Conservation (phyloP, 2,329 filamentous ascomycete genomes). For the Fusarium floridanum region DNA sequence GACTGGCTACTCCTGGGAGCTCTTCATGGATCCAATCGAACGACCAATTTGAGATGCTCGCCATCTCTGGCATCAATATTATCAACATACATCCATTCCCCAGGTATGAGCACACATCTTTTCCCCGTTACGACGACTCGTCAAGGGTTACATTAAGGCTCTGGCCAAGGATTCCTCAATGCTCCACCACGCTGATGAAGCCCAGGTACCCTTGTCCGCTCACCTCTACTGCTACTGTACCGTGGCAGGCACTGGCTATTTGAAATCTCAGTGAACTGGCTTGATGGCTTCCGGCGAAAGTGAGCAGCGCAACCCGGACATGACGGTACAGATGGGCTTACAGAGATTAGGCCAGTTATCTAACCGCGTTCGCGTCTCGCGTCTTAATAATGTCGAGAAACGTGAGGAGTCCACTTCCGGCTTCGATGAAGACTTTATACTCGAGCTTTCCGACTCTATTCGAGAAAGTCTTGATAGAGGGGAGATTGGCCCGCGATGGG, state of each 20-base stretch:
- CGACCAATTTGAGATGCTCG: background rate
- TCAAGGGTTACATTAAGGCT: conserved; percentile 2
- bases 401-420: background rate
- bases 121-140: background rate
- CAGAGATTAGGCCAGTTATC: conserved; percentile 31
- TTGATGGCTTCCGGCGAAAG: conserved; percentile 35
- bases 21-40: background rate
- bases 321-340: conserved; percentile 23
- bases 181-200: conserved; percentile 17
- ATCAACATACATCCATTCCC: conserved; percentile 13
- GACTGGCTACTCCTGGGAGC: background rate
- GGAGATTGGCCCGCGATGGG: conserved; percentile 50
- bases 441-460: conserved; percentile 59
- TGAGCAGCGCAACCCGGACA: conserved; percentile 14
- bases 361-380: conserved; percentile 18
- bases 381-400: background rate
- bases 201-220: conserved; percentile 34
- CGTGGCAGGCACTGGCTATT: conserved; percentile 22
- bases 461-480: conserved; percentile 52
- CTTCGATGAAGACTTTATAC: conserved; percentile 36
- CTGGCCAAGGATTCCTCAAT: background rate
- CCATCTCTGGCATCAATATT: conserved; percentile 1
- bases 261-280: conserved; percentile 27
- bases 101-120: conserved; percentile 21
- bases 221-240: conserved; percentile 17